Percentiles rank a stretch among this genome's conserved stretches.
These are phyloP conservation scores for Citrus unshiu DNA, from an alignment of 345 rosid species.

Conservation along the genomic window DNA sequence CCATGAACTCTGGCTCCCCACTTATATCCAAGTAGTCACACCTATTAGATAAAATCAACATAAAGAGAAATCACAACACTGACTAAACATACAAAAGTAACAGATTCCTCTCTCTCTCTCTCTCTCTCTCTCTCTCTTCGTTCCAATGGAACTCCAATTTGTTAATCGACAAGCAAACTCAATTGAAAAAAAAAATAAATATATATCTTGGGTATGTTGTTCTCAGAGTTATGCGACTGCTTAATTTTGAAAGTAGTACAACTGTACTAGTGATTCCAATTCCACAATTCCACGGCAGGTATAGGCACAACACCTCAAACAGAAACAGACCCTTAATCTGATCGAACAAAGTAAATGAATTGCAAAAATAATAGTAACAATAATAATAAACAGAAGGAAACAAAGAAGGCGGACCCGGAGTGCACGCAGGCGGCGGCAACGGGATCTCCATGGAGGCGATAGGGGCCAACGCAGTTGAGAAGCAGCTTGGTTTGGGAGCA, in stretches of 20 bases:
- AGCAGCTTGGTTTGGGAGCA: slow-evolving; percentile 65
- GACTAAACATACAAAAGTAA: background rate
- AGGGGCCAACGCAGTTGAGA: slow-evolving; percentile 90
- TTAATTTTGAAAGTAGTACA: background rate
- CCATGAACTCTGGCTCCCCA: slow-evolving; percentile 97
- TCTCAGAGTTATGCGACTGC: too few relatives aligned
- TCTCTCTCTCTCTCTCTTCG: too few relatives aligned
- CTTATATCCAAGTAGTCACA: slow-evolving; percentile 90
- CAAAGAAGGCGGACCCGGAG: slow-evolving; percentile 45
- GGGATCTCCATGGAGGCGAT: slow-evolving; percentile 67
- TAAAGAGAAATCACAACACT: background rate
- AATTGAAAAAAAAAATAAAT: background rate
- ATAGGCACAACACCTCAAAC: background rate
- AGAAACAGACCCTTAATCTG: background rate
- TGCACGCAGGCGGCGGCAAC: slow-evolving; percentile 79
- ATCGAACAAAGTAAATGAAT: background rate
- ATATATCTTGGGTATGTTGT: too few relatives aligned
- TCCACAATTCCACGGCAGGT: too few relatives aligned
- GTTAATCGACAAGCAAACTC: too few relatives aligned
- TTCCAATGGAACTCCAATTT: background rate
- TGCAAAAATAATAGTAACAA: background rate
- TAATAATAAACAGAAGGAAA: background rate
- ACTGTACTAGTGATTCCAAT: background rate
- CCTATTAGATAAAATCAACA: slow-evolving; percentile 21
- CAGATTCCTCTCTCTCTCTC: background rate